Base-by-base conservation (phyloP, 2,329 filamentous ascomycete species). In the Sporothrix curviconia region DNA sequence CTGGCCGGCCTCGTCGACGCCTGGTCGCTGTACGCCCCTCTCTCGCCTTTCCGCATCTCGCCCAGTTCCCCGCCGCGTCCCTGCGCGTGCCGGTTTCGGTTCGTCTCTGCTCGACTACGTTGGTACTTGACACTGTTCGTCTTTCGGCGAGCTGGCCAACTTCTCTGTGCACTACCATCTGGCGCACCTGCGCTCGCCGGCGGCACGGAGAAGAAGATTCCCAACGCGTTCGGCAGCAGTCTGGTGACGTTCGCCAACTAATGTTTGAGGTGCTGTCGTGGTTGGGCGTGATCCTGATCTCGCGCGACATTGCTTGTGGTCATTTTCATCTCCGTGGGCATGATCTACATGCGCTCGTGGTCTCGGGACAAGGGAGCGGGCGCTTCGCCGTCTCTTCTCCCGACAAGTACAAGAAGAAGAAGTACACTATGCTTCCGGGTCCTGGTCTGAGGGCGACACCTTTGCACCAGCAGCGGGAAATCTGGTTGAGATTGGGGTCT, bases 221-320 rank as follows among this genome's bases (percentile, higher is more conserved):
- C 94, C 1, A 78, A 78, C 58, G 94, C 94, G 25, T 83, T 92
- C 59, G 90, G 92, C 30, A 97, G 96, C 72, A 78, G 77, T 62
- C 74, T 89, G 36, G 92, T 99, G 54, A 99, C 94, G 12, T 95
- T 92, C 76, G 94, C 94, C 42, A 99, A 99, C 76, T 99, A 99
- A 83, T 95, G 77, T 97, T 95, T 65, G 94, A 99, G 74, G 79
- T 89, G 7, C 71, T 95, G 37, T 84, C 92, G 0, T 99, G 94
- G 94, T 65, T 89, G 30, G 92, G 91, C 25, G 79, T 97, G 56
- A 86, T 88, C 64, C 69, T 95, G 43, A 81, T 92, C 55, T 91
- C 85, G 65, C 86, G 89, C 66, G 92, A 86, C 74, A 87, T 87
- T 77, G 82, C 85, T n/a, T 52, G 89, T 94, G 0, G 76, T 84